Conservation (phyloP, 176 grass and related monocot species). For the Triticum urartu region DNA sequence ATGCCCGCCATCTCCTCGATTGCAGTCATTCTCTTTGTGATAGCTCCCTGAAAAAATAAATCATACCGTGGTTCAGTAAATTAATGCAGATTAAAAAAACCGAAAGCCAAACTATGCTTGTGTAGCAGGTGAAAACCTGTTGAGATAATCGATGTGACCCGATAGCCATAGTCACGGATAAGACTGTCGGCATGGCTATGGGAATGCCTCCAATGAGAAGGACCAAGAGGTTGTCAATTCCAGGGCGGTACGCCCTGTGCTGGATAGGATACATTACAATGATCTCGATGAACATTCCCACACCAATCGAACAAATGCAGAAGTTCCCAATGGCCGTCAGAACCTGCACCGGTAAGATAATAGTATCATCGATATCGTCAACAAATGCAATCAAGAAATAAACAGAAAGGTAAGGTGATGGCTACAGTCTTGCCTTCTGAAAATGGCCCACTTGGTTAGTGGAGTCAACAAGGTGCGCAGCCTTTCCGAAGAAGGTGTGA, state of each 20-base stretch:
- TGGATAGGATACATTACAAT: conserved; percentile 84
- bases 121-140: conserved; percentile 34
- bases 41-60: conserved; percentile 56
- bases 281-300: conserved; percentile 72
- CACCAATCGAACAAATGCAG: conserved; percentile 72
- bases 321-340: conserved; percentile 75
- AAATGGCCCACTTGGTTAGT: conserved; percentile 88
- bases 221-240: conserved; percentile 76
- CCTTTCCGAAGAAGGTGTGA: conserved; percentile 87
- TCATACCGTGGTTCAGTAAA: not conserved
- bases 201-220: conserved; percentile 86
- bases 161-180: conserved; percentile 87
- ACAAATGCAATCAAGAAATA: no score
- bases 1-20: conserved; percentile 94
- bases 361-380: no score
- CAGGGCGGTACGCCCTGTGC: conserved; percentile 57
- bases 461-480: conserved; percentile 77
- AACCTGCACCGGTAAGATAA: conserved; percentile 41
- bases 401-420: not conserved
- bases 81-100: not conserved
- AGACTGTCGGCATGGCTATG: conserved; percentile 77
- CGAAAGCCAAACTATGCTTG: not conserved
- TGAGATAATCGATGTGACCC: conserved; percentile 67
- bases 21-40: conserved; percentile 88
- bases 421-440: conserved; percentile 51